phyloP scores from a whole-genome alignment of 768 basidiomycete genomes.

The Podaxis sp. region DNA sequence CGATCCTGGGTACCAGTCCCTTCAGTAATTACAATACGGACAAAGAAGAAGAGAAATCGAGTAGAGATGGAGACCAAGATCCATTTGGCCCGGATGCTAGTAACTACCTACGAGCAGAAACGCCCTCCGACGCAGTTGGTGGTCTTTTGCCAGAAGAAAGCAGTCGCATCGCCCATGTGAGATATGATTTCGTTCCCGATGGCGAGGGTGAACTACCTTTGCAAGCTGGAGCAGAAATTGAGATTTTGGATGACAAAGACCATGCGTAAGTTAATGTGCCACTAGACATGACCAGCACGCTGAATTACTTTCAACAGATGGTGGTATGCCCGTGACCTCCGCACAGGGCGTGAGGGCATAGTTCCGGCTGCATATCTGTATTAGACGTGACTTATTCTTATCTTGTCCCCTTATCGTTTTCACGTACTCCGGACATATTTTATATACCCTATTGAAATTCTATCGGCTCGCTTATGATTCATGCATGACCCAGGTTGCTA shows the following conservation, averaged over 20 bases:
- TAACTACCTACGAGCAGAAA: constrained; percentile 78
- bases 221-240: constrained; percentile 67
- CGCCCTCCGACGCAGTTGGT: constrained; percentile 74
- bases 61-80: constrained; percentile 42
- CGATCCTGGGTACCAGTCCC: constrained; percentile 61
- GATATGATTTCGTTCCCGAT: constrained; percentile 79
- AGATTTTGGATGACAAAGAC: constrained; percentile 80
- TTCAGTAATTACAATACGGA: constrained; percentile 42
- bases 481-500: constrained; percentile 9
- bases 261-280: constrained; percentile 57
- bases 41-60: constrained; percentile 54
- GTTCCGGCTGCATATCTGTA: constrained; percentile 92
- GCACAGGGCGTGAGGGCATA: constrained; percentile 82
- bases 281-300: constrained; percentile 3
- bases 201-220: constrained; percentile 79
- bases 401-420: constrained; percentile 36
- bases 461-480: constrained; percentile 10
- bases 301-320: constrained; percentile 52
- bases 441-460: constrained; percentile 11
- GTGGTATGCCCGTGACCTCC: constrained; percentile 89
- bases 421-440: constrained; percentile 21
- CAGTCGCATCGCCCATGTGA: constrained; percentile 74
- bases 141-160: constrained; percentile 63
- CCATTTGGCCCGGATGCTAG: constrained; percentile 74
- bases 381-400: constrained; percentile 44